Conservation (phyloP, 2,329 filamentous ascomycete genomes). For the Cytospora piceicola region DNA sequence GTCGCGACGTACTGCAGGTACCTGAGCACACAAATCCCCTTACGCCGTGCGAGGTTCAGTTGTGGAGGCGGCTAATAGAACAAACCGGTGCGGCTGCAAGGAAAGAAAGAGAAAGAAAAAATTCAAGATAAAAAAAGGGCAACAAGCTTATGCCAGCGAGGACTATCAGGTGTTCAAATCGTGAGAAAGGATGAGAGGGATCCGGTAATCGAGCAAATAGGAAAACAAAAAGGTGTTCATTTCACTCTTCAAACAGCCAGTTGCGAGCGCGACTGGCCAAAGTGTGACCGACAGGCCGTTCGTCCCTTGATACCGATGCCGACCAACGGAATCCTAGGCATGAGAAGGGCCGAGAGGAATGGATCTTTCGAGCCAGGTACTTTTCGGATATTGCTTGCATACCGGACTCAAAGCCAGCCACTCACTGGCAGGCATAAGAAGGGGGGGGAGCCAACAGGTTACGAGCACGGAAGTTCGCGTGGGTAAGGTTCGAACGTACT, state of each 20-base stretch:
- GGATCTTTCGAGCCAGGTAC: conserved; percentile 15
- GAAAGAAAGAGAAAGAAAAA: conserved; percentile 15
- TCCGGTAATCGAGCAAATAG: background rate
- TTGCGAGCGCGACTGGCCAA: conserved; percentile 9
- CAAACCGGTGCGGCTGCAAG: conserved; percentile 25
- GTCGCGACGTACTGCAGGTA: conserved; percentile 20
- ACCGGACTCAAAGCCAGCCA: conserved; percentile 22
- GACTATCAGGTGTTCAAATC: conserved; percentile 1
- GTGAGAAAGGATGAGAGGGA: conserved; percentile 4
- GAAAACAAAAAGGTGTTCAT: conserved; percentile 7
- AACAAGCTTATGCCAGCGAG: conserved; percentile 11
- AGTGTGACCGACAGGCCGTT: conserved; percentile 17
- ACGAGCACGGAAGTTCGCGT: conserved; percentile 6
- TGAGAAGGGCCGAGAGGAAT: conserved; percentile 22
- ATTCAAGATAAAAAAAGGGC: conserved; percentile 23
- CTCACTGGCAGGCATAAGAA: conserved; percentile 23
- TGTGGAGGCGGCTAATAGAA: conserved; percentile 33
- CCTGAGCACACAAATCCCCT: conserved; percentile 22
- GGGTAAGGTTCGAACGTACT: background rate
- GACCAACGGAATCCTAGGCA: conserved; percentile 17
- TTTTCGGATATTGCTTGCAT: conserved; percentile 25
- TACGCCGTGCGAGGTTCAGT: conserved; percentile 8
- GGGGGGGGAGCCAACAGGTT: conserved; percentile 10
- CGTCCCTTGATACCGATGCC: conserved; percentile 27
- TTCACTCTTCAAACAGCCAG: conserved; percentile 7